These are phyloP conservation scores for Globisporangium megalacanthum DNA, from an alignment of 352 stramenopile species.

Conservation along the genomic window DNA sequence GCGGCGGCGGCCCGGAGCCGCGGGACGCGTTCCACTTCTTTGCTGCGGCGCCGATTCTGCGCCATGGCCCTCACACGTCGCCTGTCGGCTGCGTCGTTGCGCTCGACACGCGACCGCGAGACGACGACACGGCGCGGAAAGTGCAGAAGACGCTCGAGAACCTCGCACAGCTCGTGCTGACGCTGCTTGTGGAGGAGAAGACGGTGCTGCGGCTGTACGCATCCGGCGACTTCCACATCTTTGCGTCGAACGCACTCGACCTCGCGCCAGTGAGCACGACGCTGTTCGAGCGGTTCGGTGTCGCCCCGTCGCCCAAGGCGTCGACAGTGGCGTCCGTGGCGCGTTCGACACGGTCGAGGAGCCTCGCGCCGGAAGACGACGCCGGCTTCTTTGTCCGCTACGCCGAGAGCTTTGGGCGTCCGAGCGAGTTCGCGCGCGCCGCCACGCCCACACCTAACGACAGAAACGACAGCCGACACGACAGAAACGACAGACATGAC, in stretches of 20 bases:
- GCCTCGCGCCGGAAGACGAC: conserved; percentile 4
- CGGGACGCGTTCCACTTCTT: conserved; percentile 54
- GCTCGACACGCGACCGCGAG: conserved; percentile 43
- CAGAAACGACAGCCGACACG: neutral
- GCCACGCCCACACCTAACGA: neutral
- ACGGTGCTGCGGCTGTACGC: conserved; percentile 53
- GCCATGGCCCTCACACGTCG: conserved; percentile 1
- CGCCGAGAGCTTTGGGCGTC: conserved; percentile 3
- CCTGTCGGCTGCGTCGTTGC: conserved; percentile 56
- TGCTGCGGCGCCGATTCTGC: conserved; percentile 42
- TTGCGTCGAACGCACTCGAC: conserved; percentile 30
- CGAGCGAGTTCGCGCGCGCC: neutral
- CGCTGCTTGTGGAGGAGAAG: conserved; percentile 50
- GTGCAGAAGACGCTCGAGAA: conserved; percentile 59
- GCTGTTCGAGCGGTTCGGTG: conserved; percentile 31
- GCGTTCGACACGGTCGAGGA: conserved; percentile 5
- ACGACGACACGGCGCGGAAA: conserved; percentile 26
- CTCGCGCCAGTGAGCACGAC: conserved; percentile 12
- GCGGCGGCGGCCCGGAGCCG: neutral
- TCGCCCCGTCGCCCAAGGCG: conserved; percentile 16
- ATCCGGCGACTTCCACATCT: conserved; percentile 62
- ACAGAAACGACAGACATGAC: neutral
- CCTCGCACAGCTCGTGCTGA: conserved; percentile 53
- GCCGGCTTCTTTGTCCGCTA: conserved; percentile 10
- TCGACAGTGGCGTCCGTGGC: neutral